Evolutionary conservation across 2,329 filamentous ascomycete species (phyloP), one percentile per base, ranked within the genome.

Genomic region (Didymellaceae sp.): DNA sequence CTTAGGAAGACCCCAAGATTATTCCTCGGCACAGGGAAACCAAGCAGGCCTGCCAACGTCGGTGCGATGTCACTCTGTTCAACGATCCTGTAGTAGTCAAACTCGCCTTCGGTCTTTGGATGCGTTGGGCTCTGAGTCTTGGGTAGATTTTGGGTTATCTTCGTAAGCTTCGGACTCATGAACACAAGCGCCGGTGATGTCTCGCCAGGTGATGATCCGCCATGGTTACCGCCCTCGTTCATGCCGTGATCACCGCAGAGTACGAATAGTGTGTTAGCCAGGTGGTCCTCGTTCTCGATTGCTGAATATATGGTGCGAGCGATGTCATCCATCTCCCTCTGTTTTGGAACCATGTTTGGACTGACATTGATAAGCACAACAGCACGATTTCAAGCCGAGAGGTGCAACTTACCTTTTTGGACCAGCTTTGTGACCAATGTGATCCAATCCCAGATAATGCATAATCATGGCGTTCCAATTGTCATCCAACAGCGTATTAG

Each of bases 211-310:
- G 92, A 92, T 8, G 93, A 97, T 30, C 93, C 94, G 22, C 94
- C 94, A 70, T 99, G 94, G 61, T 97, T 97, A 2, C 94, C 94
- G 16, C 90, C 94, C 63, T 97, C 93, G 62, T 97, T 99, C 94
- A 99, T 99, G n/a, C 94, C 94, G 69, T 99, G 94, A 65, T 99
- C 95, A 47, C 94, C 94, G 48, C 88, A 91, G 6, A 99, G 76
- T 3, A 99, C 86, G 35, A 99, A 82, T 2, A 99, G 77, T 0
- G 93, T 91, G 4, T 89, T 88, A 24, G 83, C 69, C 1, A 97
- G 83, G 71, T 96, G 88, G 1, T 81, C 69, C 47, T 89, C 76
- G 4, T 80, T 80, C 65, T 88, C 82, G 58, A 99, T 88, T 6
- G 90, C 88, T 10, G 80, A 77, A 67, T 90, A 97, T 20, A 99